Percentiles rank a stretch among this genome's conserved stretches.
These are phyloP conservation scores for Fusarium fracticaudum DNA, from an alignment of 2,329 filamentous ascomycete species.

Conservation along the genomic window DNA sequence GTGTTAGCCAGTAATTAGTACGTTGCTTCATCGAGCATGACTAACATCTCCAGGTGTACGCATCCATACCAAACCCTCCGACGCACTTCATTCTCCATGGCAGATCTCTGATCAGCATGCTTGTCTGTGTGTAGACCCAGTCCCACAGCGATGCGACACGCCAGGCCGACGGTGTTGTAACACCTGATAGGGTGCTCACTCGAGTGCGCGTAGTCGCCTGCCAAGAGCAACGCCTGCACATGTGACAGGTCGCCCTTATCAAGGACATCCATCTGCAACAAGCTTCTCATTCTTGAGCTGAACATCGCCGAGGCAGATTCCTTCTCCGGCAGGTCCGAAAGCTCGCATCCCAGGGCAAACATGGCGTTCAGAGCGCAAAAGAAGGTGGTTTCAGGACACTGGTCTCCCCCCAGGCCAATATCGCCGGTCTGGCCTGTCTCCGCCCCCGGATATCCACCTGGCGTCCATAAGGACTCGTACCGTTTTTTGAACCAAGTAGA, in stretches of 20 bases:
- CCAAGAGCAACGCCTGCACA: not conserved
- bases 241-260: not conserved
- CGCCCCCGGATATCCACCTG: not conserved
- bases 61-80: slow-evolving; percentile 8
- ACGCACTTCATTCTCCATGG: not conserved
- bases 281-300: not conserved
- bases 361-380: not conserved
- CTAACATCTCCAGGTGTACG: not conserved
- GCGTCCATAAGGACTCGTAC: not conserved
- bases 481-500: not conserved
- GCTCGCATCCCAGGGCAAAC: not conserved
- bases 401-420: not conserved
- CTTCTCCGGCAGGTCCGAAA: not conserved
- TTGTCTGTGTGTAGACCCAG: not conserved
- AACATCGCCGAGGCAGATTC: not conserved
- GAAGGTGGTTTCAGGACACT: not conserved
- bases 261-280: not conserved
- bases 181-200: not conserved
- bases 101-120: not conserved
- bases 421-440: fast-evolving
- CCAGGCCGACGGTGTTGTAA: not conserved
- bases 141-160: not conserved
- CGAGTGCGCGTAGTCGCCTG: not conserved
- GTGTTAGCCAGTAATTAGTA: not conserved
- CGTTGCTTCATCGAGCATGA: fast-evolving